Percentiles rank a stretch among this genome's conserved stretches.
Conservation (phyloP, 148 eudicot genomes). For the Rhododendron simsii region DNA sequence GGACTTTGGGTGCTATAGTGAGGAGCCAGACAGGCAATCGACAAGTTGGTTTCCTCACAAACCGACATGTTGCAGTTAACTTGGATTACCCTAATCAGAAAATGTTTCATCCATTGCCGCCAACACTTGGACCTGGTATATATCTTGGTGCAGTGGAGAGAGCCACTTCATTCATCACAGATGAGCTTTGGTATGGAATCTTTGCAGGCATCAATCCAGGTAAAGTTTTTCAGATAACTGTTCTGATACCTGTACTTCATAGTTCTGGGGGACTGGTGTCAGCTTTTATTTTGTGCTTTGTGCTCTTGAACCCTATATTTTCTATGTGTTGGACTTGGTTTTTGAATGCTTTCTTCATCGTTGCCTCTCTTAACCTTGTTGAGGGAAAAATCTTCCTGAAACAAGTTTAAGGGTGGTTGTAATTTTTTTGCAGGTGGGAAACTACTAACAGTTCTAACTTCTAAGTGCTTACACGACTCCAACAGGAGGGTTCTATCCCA, state of each 20-base stretch:
- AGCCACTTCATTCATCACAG: conserved; percentile 96
- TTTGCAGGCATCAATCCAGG: conserved; percentile 97
- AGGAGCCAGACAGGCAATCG: conserved; percentile 90
- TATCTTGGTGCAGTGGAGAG: conserved; percentile 96
- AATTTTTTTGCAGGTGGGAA: background rate
- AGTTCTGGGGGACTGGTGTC: background rate
- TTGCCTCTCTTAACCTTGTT: background rate
- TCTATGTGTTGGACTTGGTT: background rate
- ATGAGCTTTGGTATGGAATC: conserved; percentile 93
- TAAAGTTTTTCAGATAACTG: conserved; percentile 18
- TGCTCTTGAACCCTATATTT: background rate
- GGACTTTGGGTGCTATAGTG: conserved; percentile 95
- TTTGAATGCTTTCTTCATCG: background rate
- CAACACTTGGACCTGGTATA: conserved; percentile 95
- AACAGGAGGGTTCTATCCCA: background rate
- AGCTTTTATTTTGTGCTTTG: background rate
- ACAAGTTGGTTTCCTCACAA: conserved; percentile 95
- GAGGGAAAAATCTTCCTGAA: background rate
- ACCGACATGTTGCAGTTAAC: conserved; percentile 94
- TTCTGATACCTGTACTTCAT: background rate
- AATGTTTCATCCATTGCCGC: conserved; percentile 99
- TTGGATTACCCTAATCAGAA: conserved; percentile 93
- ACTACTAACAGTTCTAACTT: background rate
- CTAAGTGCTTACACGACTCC: background rate
- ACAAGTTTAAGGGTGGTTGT: background rate